These are phyloP conservation scores for Mucor piriformis DNA, from an alignment of 371 early-diverging fungal species.

Conservation along the genomic window DNA sequence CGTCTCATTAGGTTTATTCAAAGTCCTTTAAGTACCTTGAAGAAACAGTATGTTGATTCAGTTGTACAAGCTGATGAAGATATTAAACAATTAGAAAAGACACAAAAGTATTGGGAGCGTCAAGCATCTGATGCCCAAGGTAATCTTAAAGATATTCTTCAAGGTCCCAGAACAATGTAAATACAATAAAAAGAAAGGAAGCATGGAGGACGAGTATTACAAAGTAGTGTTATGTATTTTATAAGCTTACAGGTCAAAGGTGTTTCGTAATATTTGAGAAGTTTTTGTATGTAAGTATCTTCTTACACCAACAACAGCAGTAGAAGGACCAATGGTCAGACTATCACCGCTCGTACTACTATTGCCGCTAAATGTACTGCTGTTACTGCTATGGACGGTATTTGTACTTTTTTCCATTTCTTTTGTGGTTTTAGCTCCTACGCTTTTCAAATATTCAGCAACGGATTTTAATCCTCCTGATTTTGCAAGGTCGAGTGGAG, in stretches of 20 bases:
- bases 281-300: constrained; percentile 27
- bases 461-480: constrained; percentile 33
- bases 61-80: constrained; percentile 53
- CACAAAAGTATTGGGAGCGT: constrained; percentile 76
- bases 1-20: constrained; percentile 60
- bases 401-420: constrained; percentile 38
- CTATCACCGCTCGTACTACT: constrained; percentile 13
- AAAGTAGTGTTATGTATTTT: not conserved
- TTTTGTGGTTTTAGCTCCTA: constrained; percentile 44
- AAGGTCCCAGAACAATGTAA: constrained; percentile 46
- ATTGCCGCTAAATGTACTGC: constrained; percentile 19
- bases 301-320: constrained; percentile 13
- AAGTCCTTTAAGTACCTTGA: constrained; percentile 59
- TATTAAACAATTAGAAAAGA: constrained; percentile 69
- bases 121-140: constrained; percentile 68
- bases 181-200: constrained; percentile 1
- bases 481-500: constrained; percentile 46
- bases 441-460: constrained; percentile 26
- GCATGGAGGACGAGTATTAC: not conserved
- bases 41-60: constrained; percentile 55
- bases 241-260: constrained; percentile 9
- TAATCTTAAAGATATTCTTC: constrained; percentile 68
- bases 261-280: constrained; percentile 20
- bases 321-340: not conserved
- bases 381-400: constrained; percentile 10